These are phyloP conservation scores for Aspergillus homomorphus DNA, from an alignment of 495 filamentous ascomycete species.

Conservation along the genomic window DNA sequence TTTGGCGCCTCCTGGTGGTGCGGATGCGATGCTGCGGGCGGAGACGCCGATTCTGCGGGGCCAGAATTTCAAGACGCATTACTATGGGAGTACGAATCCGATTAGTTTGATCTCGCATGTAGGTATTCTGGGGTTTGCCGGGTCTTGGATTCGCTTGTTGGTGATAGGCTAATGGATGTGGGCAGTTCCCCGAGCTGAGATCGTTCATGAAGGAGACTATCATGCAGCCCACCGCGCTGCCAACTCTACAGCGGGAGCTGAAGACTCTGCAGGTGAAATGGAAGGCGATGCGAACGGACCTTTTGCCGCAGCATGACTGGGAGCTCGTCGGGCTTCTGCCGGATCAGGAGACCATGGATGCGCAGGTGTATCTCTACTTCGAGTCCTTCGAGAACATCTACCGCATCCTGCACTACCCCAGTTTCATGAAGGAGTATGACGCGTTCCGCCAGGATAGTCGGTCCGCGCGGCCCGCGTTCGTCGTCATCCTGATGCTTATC, in stretches of 20 bases:
- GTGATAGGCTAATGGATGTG: slow-evolving; percentile 7
- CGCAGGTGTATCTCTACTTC: slow-evolving; percentile 46
- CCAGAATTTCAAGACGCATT: slow-evolving; percentile 41
- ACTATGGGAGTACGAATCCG: slow-evolving; percentile 41
- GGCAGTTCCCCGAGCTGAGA: slow-evolving; percentile 37
- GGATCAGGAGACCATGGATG: slow-evolving; percentile 37
- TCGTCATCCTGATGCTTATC: slow-evolving; percentile 36
- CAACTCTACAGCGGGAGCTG: slow-evolving; percentile 31
- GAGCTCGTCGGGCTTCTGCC: slow-evolving; percentile 31
- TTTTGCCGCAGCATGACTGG: slow-evolving; percentile 18
- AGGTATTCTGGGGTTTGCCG: slow-evolving; percentile 1
- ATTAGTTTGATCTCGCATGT: slow-evolving; percentile 37
- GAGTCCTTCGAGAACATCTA: slow-evolving; percentile 44
- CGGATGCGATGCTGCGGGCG: not conserved
- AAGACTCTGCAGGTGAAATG: slow-evolving; percentile 31
- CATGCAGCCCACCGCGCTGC: slow-evolving; percentile 25
- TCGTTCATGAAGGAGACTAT: slow-evolving; percentile 40
- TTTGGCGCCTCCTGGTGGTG: not conserved
- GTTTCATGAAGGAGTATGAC: slow-evolving; percentile 48
- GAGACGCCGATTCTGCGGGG: slow-evolving; percentile 39
- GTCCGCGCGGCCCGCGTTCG: slow-evolving; percentile 23
- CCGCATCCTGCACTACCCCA: slow-evolving; percentile 51
- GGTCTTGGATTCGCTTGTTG: not conserved
- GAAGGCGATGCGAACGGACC: slow-evolving; percentile 16
- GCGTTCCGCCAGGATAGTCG: slow-evolving; percentile 36